Evolutionary conservation across 805 yeast species (phyloP), one percentile per base, ranked within the genome.

Genomic region (Suhomyces emberorum): DNA sequence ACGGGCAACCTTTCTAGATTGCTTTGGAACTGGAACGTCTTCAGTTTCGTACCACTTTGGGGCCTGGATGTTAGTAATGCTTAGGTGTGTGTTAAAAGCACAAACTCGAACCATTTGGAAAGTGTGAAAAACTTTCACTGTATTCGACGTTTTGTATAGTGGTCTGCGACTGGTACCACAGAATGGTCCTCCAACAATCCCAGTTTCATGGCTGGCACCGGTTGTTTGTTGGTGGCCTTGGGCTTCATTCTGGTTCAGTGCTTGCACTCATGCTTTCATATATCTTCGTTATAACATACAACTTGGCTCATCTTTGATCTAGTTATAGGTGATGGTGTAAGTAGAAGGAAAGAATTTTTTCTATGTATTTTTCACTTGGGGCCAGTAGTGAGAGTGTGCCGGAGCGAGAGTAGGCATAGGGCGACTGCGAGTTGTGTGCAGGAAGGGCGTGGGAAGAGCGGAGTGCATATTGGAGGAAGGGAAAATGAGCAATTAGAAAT

Each of bases 31-130:
- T 69, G 89, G 83, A 59, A 78, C 83, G 73, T 81, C 86, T 78
- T 86, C 91, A 65, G 95, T 82, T 71, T 86, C 88, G 79, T 85
- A 88, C 95, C 95, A 86, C 78, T 83, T 83, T 72, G 87, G 84
- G 65, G 93, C 91, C 72, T 68, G 57, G 7, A 48, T 14, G 61
- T 54, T 54, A 52, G 53, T 53, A 54, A 44, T 7, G 23, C 9
- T 20, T 20, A 7, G 23, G 23, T 20, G 7, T 20, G 23, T n/a
- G n/a, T n/a, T n/a, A n/a, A n/a, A n/a, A n/a, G n/a, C n/a, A n/a
- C n/a, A n/a, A n/a, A n/a, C n/a, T n/a, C n/a, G n/a, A n/a, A n/a
- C n/a, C n/a, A n/a, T n/a, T n/a, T n/a, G n/a, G n/a, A n/a, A n/a
- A n/a, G n/a, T n/a, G n/a, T n/a, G n/a, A n/a, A n/a, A n/a, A n/a